Evolutionary conservation across 78 protist species (phyloP), one percentile per base, ranked within the genome.

Genomic region (Polysphondylium violaceum): DNA sequence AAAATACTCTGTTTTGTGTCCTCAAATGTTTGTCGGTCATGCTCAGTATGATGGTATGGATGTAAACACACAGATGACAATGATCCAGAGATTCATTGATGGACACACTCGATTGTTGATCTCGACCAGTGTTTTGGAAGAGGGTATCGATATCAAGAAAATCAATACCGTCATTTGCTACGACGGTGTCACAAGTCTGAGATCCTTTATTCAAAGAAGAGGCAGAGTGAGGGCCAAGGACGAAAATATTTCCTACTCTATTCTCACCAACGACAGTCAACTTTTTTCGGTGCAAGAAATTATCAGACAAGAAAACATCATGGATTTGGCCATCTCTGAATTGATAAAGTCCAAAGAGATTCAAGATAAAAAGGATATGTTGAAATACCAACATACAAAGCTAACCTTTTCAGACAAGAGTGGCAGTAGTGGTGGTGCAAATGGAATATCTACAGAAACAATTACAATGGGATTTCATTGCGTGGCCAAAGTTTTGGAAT

Each of bases 51-150:
- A 65, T 83, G 90, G 90, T 27, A 83, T 83, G 90, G 63, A 51
- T 31, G 14, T 53, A 2, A 51, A 61, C n/a, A 47, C 50, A 14
- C 90, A 83, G 44, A 5, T 41, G 11, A 38, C 36, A 11, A 44
- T 63, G 4, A 51, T 90, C 47, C 27, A 51, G 9, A 53, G 50
- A n/a, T 90, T 90, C 19, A 60, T 36, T 38, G 7, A 17, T 1
- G 94, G 94, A 17, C 16, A 14, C 2, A 36, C 35, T 25, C 59
- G 55, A 47, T 14, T 90, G 12, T 19, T 90, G 27, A 61, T 90
- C 21, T n/a, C 88, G 5, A 90, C 94, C 36, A 67, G 43, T 58
- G 94, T 90, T 5, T 21, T 90, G 3, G 94, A 90, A 25, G 94
- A 90, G 71, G 94, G 94, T 47, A 67, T 90, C 2, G 94, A 90